phyloP scores from a whole-genome alignment of 2,329 filamentous ascomycete species.

The Cercospora beticola region DNA sequence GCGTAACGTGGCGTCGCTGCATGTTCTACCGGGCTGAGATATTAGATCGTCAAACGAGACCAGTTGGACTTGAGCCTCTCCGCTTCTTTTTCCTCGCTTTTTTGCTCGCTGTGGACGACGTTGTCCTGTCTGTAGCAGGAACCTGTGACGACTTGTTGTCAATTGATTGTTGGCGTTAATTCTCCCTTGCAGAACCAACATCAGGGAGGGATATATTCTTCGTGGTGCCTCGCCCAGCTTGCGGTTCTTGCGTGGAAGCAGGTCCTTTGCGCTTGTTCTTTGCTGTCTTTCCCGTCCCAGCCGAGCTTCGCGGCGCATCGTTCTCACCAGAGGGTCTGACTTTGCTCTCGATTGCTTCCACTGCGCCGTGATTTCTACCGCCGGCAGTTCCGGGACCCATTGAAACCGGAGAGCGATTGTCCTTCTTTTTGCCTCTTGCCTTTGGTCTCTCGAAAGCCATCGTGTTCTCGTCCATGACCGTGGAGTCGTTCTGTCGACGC shows the following conservation, averaged over 20 bases:
- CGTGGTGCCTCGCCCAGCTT: not conserved
- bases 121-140: not conserved
- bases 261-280: not conserved
- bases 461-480: not conserved
- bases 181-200: not conserved
- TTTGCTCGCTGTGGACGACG: not conserved
- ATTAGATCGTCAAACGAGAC: conserved; percentile 1
- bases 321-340: not conserved
- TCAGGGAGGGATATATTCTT: not conserved
- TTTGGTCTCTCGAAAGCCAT: not conserved
- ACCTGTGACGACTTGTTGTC: not conserved
- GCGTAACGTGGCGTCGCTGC: not conserved
- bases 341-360: not conserved
- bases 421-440: not conserved
- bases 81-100: not conserved
- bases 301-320: not conserved
- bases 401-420: not conserved
- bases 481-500: not conserved
- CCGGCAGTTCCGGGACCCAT: not conserved
- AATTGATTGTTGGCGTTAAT: not conserved
- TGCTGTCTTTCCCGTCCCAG: not conserved
- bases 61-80: not conserved
- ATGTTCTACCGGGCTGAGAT: not conserved
- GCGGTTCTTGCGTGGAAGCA: not conserved
- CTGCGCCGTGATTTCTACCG: not conserved